phyloP scores from a whole-genome alignment of 257 asterid genomes.

The Scutellaria galericulata region DNA sequence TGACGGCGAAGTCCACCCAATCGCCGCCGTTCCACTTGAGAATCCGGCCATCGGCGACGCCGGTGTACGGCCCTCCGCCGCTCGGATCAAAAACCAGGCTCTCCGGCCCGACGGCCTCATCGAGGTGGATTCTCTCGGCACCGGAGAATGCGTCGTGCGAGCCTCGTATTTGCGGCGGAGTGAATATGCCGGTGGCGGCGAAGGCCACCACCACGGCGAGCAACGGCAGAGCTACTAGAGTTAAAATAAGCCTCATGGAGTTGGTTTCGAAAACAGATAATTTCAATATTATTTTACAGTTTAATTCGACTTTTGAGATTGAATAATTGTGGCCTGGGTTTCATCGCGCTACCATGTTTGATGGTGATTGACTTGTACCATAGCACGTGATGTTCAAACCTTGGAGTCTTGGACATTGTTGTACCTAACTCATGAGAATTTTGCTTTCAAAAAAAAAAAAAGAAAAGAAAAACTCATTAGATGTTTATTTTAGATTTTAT shows the following conservation, averaged over 20 bases:
- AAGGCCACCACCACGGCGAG: constrained; percentile 51
- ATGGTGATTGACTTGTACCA: too few relatives aligned
- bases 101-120: constrained; percentile 70
- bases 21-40: constrained; percentile 51
- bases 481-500: too few relatives aligned
- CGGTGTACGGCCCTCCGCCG: constrained; percentile 79
- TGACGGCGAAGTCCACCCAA: constrained; percentile 74
- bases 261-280: constrained; percentile 15
- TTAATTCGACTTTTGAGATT: too few relatives aligned
- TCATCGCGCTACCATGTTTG: too few relatives aligned
- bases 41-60: constrained; percentile 77
- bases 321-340: too few relatives aligned
- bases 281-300: too few relatives aligned
- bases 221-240: constrained; percentile 45
- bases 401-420: too few relatives aligned
- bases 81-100: constrained; percentile 63
- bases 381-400: too few relatives aligned
- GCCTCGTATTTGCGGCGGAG: constrained; percentile 48
- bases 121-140: constrained; percentile 52
- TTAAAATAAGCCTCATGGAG: constrained; percentile 47
- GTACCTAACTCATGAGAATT: too few relatives aligned
- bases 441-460: too few relatives aligned
- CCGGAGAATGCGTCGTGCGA: constrained; percentile 45
- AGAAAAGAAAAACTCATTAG: too few relatives aligned
- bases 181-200: constrained; percentile 43